phyloP scores from a whole-genome alignment of 2,329 filamentous ascomycete species.

The Monilinia laxa region DNA sequence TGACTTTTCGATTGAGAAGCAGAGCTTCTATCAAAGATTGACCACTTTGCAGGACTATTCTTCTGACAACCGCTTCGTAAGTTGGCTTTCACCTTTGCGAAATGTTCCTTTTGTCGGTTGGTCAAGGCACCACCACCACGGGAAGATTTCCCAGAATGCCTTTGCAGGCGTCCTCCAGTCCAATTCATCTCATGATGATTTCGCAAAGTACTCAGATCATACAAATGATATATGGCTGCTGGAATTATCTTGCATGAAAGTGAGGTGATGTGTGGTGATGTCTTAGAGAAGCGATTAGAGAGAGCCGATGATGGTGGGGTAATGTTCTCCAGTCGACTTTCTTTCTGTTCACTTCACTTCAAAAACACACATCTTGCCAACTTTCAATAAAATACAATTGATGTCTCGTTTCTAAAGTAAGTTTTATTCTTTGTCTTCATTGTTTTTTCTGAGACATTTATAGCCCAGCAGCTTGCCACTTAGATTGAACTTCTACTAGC shows the following conservation, averaged over 20 bases:
- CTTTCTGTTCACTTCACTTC: background rate
- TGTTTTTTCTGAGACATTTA: background rate
- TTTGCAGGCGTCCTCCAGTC: slow-evolving; percentile 50
- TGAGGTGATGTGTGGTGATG: background rate
- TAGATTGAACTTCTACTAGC: background rate
- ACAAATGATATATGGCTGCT: background rate
- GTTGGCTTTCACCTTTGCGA: slow-evolving; percentile 46
- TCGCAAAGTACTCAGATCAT: background rate
- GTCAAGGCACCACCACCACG: slow-evolving; percentile 31
- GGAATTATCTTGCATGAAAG: background rate
- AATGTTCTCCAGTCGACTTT: background rate
- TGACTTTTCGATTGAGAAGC: slow-evolving; percentile 18
- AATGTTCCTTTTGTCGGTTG: slow-evolving; percentile 49
- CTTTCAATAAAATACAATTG: background rate
- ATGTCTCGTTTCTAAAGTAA: too few species aligned
- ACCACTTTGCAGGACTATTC: slow-evolving; percentile 37
- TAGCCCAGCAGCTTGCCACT: background rate
- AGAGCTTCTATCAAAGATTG: slow-evolving; percentile 27
- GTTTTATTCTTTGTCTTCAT: background rate
- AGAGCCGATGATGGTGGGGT: background rate
- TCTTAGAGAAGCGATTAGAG: background rate
- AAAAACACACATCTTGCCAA: background rate
- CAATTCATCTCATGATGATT: slow-evolving; percentile 46
- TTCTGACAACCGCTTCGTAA: slow-evolving; percentile 37
- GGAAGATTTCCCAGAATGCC: slow-evolving; percentile 42